phyloP scores from a whole-genome alignment of 805 yeast species.

The Yarrowia sp. region DNA sequence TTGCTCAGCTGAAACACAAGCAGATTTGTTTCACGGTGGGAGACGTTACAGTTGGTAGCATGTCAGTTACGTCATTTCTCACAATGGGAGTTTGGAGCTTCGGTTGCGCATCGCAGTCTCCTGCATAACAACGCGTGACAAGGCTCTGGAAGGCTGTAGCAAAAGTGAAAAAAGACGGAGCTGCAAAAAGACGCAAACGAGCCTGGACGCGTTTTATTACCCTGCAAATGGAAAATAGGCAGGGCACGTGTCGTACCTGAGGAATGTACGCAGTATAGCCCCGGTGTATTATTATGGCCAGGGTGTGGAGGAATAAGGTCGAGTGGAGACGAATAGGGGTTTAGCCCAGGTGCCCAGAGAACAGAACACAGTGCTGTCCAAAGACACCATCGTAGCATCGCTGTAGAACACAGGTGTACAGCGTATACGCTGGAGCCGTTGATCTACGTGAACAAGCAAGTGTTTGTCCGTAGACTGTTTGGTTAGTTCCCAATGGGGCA shows the following conservation, averaged over 20 bases:
- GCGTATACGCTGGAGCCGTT: conserved; percentile 11
- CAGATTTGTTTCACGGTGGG: conserved; percentile 20
- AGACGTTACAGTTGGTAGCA: conserved; percentile 2
- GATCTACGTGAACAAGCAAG: conserved; percentile 8
- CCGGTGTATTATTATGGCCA: too few relatives aligned
- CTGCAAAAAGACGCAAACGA: not conserved
- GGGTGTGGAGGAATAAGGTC: too few relatives aligned
- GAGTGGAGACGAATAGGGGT: too few relatives aligned
- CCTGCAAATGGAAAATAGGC: not conserved
- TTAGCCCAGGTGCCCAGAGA: too few relatives aligned
- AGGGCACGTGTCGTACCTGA: conserved; percentile 7
- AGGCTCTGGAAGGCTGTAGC: not conserved
- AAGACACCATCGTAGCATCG: too few relatives aligned
- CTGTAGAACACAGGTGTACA: not conserved
- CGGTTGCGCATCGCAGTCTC: not conserved
- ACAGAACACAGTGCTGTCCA: too few relatives aligned
- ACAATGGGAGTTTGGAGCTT: too few relatives aligned
- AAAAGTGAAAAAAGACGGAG: not conserved
- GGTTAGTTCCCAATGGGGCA: not conserved
- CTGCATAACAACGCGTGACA: conserved; percentile 23
- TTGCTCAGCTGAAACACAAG: not conserved
- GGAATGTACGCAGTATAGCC: not conserved
- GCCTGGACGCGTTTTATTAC: not conserved
- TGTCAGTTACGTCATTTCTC: not conserved
- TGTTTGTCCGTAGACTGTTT: not conserved